These are phyloP conservation scores for Buddleja alternifolia DNA, from an alignment of 257 asterid genomes.

Conservation along the genomic window DNA sequence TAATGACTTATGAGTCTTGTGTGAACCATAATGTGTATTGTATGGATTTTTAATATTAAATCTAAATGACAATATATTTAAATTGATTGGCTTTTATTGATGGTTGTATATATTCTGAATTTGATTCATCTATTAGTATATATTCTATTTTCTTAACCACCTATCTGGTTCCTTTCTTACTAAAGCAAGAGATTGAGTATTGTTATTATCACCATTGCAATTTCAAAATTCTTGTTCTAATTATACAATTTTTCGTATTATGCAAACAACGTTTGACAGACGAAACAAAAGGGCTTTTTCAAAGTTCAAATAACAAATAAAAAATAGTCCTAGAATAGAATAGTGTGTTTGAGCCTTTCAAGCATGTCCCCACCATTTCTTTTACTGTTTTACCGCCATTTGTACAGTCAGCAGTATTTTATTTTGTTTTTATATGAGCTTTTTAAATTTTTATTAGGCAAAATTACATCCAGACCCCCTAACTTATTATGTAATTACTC, in stretches of 20 bases:
- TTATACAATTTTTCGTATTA: conserved; percentile 18
- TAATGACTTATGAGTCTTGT: too few relatives aligned
- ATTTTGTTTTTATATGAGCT: not conserved
- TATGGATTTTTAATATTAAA: too few relatives aligned
- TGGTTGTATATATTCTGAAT: too few relatives aligned
- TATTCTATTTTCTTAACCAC: too few relatives aligned
- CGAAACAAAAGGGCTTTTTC: conserved; percentile 22
- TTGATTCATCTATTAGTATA: too few relatives aligned
- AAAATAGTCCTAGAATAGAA: conserved; percentile 33
- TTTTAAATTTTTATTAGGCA: not conserved
- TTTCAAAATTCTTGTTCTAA: too few relatives aligned
- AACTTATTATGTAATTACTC: too few relatives aligned
- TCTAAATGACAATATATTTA: too few relatives aligned
- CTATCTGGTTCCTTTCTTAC: conserved; percentile 33
- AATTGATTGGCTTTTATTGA: too few relatives aligned
- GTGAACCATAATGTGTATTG: too few relatives aligned
- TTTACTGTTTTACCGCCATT: conserved; percentile 27
- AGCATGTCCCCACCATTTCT: conserved; percentile 53
- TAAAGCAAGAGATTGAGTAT: conserved; percentile 81
- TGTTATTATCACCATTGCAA: conserved; percentile 36
- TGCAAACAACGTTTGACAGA: not conserved
- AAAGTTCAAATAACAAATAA: too few relatives aligned
- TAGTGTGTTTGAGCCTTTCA: conserved; percentile 40
- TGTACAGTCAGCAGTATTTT: not conserved
- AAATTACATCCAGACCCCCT: too few relatives aligned